phyloP scores from a whole-genome alignment of 129 eudicot genomes.

The Glebionis coronaria region DNA sequence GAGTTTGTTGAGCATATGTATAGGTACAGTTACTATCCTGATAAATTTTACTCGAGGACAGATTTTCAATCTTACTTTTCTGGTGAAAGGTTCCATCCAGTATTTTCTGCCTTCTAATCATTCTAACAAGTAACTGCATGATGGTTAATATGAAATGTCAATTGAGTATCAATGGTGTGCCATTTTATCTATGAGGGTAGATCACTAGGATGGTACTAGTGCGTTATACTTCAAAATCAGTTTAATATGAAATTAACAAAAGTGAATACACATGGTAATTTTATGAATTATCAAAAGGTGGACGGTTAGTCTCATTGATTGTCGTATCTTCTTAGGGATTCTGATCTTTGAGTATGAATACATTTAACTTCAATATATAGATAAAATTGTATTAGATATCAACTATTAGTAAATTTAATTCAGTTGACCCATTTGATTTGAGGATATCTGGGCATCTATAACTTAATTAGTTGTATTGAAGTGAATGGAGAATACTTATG shows the following conservation, averaged over 20 bases:
- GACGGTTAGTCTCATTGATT: neutral
- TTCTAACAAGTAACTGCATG: neutral
- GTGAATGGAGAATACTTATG: neutral
- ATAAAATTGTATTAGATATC: neutral
- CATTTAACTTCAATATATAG: neutral
- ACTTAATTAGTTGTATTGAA: neutral
- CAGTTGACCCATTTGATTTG: neutral
- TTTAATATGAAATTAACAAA: neutral
- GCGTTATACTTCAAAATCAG: neutral
- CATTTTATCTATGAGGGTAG: neutral
- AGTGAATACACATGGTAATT: too few species aligned
- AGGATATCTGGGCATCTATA: constrained; percentile 1
- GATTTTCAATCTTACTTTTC: neutral
- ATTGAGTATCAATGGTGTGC: neutral
- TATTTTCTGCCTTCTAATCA: neutral
- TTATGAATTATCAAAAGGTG: too few species aligned
- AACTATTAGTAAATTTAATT: neutral
- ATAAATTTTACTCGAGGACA: constrained; percentile 4
- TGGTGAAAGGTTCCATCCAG: neutral
- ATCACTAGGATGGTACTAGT: neutral
- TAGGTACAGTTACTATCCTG: constrained; percentile 40
- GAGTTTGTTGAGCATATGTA: constrained; percentile 99
- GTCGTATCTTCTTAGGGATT: neutral
- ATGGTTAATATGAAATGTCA: neutral
- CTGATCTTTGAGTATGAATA: neutral